Evolutionary conservation across 2,329 filamentous ascomycete species (phyloP), one percentile per base, ranked within the genome.

Genomic region (Phaeosphaeriaceae sp.): DNA sequence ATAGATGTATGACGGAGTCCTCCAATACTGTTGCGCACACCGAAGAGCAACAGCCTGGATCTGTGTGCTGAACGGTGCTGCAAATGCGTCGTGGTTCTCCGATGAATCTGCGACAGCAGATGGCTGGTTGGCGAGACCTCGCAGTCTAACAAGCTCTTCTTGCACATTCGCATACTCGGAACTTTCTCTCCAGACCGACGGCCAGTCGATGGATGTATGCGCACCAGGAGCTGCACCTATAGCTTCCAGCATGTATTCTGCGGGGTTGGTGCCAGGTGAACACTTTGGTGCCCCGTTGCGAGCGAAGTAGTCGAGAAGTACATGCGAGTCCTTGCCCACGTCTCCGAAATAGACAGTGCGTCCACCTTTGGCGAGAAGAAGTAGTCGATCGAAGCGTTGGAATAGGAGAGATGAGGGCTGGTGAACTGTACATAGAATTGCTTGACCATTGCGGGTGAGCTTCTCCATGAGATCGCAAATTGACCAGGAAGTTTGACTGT

Each of bases 341-440:
- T 91, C 87, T 51, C 91, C 91, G 71, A 92, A 93, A 79, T 94
- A 94, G 46, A 93, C 88, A 0, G 89, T 91, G 71, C 82, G 86
- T 52, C 91, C 91, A 49, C 90, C 90, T 71, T 86, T 89, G n/a
- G 88, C 88, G 7, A 94, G 81, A 78, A 94, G 90, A 20, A 94
- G 83, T 3, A 95, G 84, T 48, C 90, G 85, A 69, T 94, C 91
- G 72, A 95, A 97, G 54, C 91, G 88, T 76, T 96, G 91, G 82
- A 97, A 96, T 27, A 97, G 84, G 83, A 95, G 91, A 24, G 92
- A 92, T 3, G 92, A 96, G 10, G 93, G 93, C 77, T 97, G 93
- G 76, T 97, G 93, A 60, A 97, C 96, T 0, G 93, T 97, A 80
- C 92, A 96, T 7, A 97, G 86, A 75, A 97, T 91, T 48, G 93